A percentile compares a stretch with the other conserved stretches of the same genome.
phyloP scores from a whole-genome alignment of 2,329 filamentous ascomycete species.

The Clonostachys chloroleuca region DNA sequence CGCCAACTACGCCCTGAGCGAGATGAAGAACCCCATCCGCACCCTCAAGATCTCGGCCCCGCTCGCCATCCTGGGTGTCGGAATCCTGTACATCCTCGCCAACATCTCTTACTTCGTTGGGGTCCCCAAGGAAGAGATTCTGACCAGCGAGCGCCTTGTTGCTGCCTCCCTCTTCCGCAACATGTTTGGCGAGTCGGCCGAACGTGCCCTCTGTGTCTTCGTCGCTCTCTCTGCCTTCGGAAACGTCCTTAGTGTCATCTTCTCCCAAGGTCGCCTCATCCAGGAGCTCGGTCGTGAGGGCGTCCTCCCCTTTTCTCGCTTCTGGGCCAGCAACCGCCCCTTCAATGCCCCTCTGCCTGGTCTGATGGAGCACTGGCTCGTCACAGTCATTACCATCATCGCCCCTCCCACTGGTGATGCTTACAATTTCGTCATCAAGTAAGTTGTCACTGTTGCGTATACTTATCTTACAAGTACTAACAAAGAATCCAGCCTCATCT shows the following conservation, averaged over 20 bases:
- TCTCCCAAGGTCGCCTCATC: constrained; percentile 62
- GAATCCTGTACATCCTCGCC: constrained; percentile 60
- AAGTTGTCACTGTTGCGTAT: constrained; percentile 11
- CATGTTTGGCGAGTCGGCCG: constrained; percentile 47
- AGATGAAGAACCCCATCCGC: constrained; percentile 60
- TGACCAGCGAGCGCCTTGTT: constrained; percentile 43
- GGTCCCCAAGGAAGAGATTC: constrained; percentile 47
- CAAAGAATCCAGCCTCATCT: constrained; percentile 44
- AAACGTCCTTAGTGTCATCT: constrained; percentile 64
- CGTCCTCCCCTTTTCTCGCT: constrained; percentile 56
- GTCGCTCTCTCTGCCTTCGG: constrained; percentile 65
- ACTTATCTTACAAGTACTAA: constrained; percentile 1
- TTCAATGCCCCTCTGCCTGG: constrained; percentile 59
- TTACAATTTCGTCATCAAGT: constrained; percentile 60
- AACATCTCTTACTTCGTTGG: constrained; percentile 65
- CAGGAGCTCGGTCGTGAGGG: constrained; percentile 64
- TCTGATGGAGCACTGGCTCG: constrained; percentile 59
- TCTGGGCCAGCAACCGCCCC: constrained; percentile 61
- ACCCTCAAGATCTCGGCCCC: constrained; percentile 64
- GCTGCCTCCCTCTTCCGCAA: constrained; percentile 52
- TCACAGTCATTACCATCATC: constrained; percentile 61
- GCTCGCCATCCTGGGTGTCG: constrained; percentile 51
- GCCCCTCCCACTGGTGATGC: constrained; percentile 64
- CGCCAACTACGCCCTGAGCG: constrained; percentile 61
- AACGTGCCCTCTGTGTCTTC: constrained; percentile 58